These are phyloP conservation scores for Rutstroemia sp. DNA, from an alignment of 2,329 filamentous ascomycete species.

Conservation along the genomic window DNA sequence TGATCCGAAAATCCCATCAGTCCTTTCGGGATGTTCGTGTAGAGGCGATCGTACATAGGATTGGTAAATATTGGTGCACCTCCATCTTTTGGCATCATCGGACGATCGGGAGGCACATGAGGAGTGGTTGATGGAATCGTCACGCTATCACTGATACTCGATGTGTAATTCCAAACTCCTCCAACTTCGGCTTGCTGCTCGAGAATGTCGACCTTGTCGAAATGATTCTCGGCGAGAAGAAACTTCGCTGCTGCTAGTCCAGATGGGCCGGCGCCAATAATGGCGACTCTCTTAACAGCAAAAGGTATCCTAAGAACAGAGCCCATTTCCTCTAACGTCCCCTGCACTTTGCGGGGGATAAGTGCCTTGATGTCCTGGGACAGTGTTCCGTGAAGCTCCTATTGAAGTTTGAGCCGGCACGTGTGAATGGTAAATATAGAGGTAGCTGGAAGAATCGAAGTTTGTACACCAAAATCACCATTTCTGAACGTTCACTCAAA, in stretches of 20 bases:
- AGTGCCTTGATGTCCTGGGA: no score
- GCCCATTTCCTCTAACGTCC: slow-evolving; percentile 17
- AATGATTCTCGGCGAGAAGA: slow-evolving; percentile 62
- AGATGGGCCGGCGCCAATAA: slow-evolving; percentile 77
- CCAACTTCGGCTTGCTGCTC: slow-evolving; percentile 74
- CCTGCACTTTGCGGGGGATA: no score
- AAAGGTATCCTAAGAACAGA: slow-evolving; percentile 19
- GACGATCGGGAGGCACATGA: slow-evolving; percentile 54
- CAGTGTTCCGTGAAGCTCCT: no score
- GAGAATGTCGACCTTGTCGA: slow-evolving; percentile 66
- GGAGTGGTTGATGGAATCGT: slow-evolving; percentile 64
- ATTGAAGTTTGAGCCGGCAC: no score
- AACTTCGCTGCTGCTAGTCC: slow-evolving; percentile 78
- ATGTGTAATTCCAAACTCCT: slow-evolving; percentile 78
- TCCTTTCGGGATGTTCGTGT: slow-evolving; percentile 78
- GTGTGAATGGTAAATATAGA: no score
- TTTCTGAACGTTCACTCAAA: no score
- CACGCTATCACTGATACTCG: slow-evolving; percentile 37
- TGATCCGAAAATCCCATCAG: slow-evolving; percentile 76
- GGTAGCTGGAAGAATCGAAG: no score
- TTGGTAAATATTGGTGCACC: slow-evolving; percentile 58
- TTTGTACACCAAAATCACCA: no score
- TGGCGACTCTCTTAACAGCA: slow-evolving; percentile 54
- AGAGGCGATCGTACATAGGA: slow-evolving; percentile 72
- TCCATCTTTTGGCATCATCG: slow-evolving; percentile 40